Percentiles rank a stretch among this genome's conserved stretches.
These are phyloP conservation scores for Casuarina equisetifolia DNA, from an alignment of 306 rosid species.

Conservation along the genomic window DNA sequence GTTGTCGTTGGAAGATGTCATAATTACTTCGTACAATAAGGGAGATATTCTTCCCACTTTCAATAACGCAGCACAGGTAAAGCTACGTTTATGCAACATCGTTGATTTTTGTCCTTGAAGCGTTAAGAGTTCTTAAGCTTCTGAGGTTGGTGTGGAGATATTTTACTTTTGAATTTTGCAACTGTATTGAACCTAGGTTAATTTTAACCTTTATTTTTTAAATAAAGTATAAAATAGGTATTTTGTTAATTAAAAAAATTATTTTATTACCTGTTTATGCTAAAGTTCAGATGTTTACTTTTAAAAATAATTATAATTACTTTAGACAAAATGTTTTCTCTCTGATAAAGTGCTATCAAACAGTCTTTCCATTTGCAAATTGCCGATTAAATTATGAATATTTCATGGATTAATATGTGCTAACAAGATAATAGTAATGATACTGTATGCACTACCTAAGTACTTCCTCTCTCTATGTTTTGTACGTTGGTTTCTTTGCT, in stretches of 20 bases:
- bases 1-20: slow-evolving; percentile 54
- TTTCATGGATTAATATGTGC: not conserved
- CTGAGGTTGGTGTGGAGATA: not conserved
- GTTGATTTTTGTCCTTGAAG: slow-evolving; percentile 7
- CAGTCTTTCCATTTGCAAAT: not conserved
- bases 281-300: not conserved
- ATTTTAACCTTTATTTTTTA: not conserved
- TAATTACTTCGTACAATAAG: slow-evolving; percentile 59
- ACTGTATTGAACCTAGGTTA: not conserved
- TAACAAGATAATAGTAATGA: not conserved
- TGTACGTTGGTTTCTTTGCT: not conserved
- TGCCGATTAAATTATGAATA: not conserved
- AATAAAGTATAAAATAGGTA: too few species aligned
- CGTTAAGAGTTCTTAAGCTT: not conserved
- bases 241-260: too few species aligned
- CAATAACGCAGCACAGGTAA: slow-evolving; percentile 88
- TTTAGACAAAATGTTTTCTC: not conserved
- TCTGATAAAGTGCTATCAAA: not conserved
- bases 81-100: slow-evolving; percentile 6
- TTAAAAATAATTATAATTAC: not conserved
- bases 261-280: not conserved
- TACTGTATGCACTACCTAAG: not conserved
- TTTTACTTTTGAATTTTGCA: not conserved
- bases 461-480: not conserved
- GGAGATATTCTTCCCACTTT: slow-evolving; percentile 82